Evolutionary conservation across 176 grass and related monocot species (phyloP), one percentile per base, ranked within the genome.

Genomic region (Melocanna baccifera): DNA sequence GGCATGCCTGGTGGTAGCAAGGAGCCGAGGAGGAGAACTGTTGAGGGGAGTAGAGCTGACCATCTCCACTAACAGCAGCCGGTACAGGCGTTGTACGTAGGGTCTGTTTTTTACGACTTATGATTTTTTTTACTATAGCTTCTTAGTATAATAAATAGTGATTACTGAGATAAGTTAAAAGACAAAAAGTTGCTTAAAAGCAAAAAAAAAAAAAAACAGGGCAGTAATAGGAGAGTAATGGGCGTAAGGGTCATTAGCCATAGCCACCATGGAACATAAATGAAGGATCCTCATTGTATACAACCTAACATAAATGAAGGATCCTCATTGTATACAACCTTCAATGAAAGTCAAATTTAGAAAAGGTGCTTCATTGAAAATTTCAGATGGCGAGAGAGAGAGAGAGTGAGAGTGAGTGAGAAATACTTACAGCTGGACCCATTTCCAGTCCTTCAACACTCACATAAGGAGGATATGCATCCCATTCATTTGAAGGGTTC

Each of bases 221-320:
- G 32, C 32, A 3, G 32, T 77, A 73, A 93, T 92, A 57, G 93
- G 93, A 88, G 96, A 94, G 90, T 96, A 99, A 61, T 86, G 91
- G 67, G 93, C 89, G 75, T 99, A 99, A 70, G 96, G 93, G 75
- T 91, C 94, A 83, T 98, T 98, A 98, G 16, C 93, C 89, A 90
- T 98, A 98, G 41, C 95, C 95, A 75, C 87, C 79, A 87, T 91
- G 95, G 73, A 85, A 98, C 87, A 96, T 92, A 77, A 98, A 43
- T 36, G 93, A 89, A 73, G 89, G 93, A 63, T 98, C 91, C 84
- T 96, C 96, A 37, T 94, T 94, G 84, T 95, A 98, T 72, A 88
- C 67, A 83, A 92, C 93, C 95, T 98, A 85, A 98, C 87, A 95
- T 92, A 77, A 98, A 43, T 34, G 93, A 89, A 73, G 91, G 93